Evolutionary conservation across 495 filamentous ascomycete genomes (phyloP), one percentile per base, ranked within the genome.

Genomic region (Alectoria sarmentosa): DNA sequence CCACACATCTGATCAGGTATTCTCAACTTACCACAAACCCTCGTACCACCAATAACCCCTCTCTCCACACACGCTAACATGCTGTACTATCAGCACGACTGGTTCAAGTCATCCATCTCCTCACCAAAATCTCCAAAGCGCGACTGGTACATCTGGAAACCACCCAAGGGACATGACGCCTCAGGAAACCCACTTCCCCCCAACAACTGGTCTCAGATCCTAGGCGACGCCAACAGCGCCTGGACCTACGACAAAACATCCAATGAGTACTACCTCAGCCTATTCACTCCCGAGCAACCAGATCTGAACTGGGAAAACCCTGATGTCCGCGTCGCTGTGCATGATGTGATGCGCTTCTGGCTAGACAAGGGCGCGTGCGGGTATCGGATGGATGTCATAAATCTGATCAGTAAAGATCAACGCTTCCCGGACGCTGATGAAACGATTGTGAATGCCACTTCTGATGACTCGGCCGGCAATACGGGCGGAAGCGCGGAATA

Each of bases 271-370:
- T 90, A 86, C 67, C 78, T 90, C 2, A 82, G 84, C 64, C 76
- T 89, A 11, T 89, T 88, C 64, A 77, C 83, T 1, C 72, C 76
- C 17, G 74, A 82, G 56, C 85, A 89, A 69, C 86, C 88, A 8
- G 87, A 90, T 67, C 77, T 90, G 19, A 90, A 90, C 73, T 90
- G 86, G 85, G 85, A 89, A 65, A 83, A 81, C 38, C 75, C 76
- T 9, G 79, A 76, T 19, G 77, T 82, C 10, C 77, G 86, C 0
- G 71, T 78, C 39, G 85, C 86, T 1, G 83, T 89, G 21, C 83
- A 86, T 65, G 77, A 83, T 38, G 75, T 81, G 34, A 85, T 90
- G 79, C 69, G 76, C 21, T 89, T 87, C 73, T 90, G 88, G 87
- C 78, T 88, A 0, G 76, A 85, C 38, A 81, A 77, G 30, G 83